Conservation (phyloP, 495 filamentous ascomycete species). For the Aspergillus indologenus region DNA sequence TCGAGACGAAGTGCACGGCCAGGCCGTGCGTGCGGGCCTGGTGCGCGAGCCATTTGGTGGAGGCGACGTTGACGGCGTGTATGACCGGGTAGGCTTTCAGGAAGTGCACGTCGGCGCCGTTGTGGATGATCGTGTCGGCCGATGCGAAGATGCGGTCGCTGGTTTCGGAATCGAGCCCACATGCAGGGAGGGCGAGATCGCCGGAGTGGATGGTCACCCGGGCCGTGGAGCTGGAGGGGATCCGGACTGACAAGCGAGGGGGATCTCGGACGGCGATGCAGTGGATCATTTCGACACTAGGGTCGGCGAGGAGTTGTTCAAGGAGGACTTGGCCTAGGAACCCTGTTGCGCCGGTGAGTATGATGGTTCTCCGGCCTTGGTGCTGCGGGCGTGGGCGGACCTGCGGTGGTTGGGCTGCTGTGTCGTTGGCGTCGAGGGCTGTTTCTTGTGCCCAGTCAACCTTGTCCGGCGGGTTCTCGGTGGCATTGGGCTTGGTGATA, state of each 20-base stretch:
- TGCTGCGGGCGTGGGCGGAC: no score
- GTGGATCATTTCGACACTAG: neutral
- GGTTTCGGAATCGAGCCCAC: neutral
- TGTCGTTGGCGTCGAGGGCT: no score
- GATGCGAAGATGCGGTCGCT: neutral
- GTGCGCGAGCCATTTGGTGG: slow-evolving; percentile 20
- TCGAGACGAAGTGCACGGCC: slow-evolving; percentile 43
- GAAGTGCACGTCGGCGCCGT: slow-evolving; percentile 38
- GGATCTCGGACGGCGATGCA: neutral
- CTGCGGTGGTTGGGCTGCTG: no score
- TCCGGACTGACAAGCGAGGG: no score
- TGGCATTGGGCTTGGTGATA: neutral
- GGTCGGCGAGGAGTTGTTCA: neutral
- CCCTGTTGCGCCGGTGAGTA: slow-evolving; percentile 22
- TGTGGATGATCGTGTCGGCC: slow-evolving; percentile 40
- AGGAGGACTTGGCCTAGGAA: slow-evolving; percentile 16
- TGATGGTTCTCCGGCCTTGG: neutral
- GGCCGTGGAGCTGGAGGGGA: neutral
- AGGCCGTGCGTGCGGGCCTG: neutral
- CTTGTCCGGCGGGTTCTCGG: neutral
- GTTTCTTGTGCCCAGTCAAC: no score
- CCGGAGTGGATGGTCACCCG: neutral
- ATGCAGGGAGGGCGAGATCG: neutral
- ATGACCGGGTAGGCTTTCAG: slow-evolving; percentile 35
- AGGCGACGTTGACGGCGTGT: slow-evolving; percentile 26